A percentile compares a stretch with the other conserved stretches of the same genome.
Conservation (phyloP, 1,284 basidiomycete species). For the Trametes sp. region DNA sequence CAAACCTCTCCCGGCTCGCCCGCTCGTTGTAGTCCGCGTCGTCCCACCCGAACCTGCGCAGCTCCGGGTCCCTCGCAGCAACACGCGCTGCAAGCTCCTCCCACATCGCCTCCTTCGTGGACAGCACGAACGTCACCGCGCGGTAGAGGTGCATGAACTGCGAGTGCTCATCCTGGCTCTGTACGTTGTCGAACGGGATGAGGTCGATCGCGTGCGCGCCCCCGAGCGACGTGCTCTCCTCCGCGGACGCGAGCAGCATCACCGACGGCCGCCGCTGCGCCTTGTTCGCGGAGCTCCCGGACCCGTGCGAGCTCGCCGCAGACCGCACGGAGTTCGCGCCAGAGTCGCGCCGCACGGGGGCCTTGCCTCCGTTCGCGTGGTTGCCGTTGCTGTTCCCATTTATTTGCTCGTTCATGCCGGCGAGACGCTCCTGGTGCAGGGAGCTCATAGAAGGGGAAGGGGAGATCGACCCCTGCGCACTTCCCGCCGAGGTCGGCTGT, state of each 20-base stretch:
- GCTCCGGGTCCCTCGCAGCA: constrained; percentile 57
- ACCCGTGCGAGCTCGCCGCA: constrained; percentile 15
- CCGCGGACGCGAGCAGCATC: constrained; percentile 44
- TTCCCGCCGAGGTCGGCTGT: constrained; percentile 15
- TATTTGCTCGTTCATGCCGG: neutral
- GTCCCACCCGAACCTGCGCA: constrained; percentile 71
- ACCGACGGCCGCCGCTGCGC: constrained; percentile 32
- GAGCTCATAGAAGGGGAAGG: constrained; percentile 22
- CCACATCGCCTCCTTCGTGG: constrained; percentile 82
- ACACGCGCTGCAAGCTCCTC: constrained; percentile 72
- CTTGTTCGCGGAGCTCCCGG: constrained; percentile 18
- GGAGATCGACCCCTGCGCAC: constrained; percentile 16
- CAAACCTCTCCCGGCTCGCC: constrained; percentile 65
- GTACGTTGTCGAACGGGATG: constrained; percentile 54
- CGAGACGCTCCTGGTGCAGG: constrained; percentile 4
- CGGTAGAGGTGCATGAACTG: constrained; percentile 76
- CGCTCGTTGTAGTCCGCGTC: constrained; percentile 64
- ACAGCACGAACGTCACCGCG: constrained; percentile 68
- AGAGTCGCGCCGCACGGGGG: constrained; percentile 4
- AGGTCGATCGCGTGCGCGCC: constrained; percentile 49
- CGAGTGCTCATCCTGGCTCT: constrained; percentile 61
- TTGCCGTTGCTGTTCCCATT: neutral
- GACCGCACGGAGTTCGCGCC: constrained; percentile 23
- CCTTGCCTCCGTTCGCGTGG: neutral
- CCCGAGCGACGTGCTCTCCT: constrained; percentile 48